Evolutionary conservation across 2,329 filamentous ascomycete genomes (phyloP), one percentile per base, ranked within the genome.

Genomic region (Penicillium sclerotigenum): DNA sequence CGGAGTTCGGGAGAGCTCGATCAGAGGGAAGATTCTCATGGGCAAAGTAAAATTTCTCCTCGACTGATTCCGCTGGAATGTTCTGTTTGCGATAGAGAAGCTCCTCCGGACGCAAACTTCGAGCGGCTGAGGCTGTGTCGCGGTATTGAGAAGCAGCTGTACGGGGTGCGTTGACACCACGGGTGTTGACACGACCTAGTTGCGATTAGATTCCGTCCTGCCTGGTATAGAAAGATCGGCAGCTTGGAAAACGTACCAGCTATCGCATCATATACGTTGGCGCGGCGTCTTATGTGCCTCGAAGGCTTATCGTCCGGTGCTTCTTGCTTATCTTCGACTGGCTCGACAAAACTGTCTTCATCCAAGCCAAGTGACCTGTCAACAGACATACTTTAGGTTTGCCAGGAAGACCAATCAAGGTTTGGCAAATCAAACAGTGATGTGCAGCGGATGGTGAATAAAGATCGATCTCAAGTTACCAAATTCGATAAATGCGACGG

Each of bases 211-310:
- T 33, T 1, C 4, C 20, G 16, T 22, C 10, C 37, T 16, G 1
- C n/a, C 33, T 11, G 9, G 29, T 7, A 48, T 18, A 48, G 22
- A n/a, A 18, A 3, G 29, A 7, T n/a, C 9, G 3, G 3, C 13
- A 46, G 14, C 5, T 22, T 22, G 11, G 11, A 14, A 10, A 22
- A 54, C 64, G 56, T 65, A 82, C 81, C 81, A 59, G 82, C 82
- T 47, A 85, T 79, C 37, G 81, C 82, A 77, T 86, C 83, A 61
- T 83, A 86, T 14, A 86, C 63, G 33, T 75, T 83, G 7, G 76
- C 73, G 54, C 66, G 64, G 31, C 77, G 76, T 58, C 68, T 72
- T 20, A 55, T 57, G 38, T 57, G 60, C 36, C 42, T 61, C 24
- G 53, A 57, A 13, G 58, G 26, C 38, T 58, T 46, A 13, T 51